Conservation (phyloP, 2,329 filamentous ascomycete species). For the Metarhizium guizhouense region DNA sequence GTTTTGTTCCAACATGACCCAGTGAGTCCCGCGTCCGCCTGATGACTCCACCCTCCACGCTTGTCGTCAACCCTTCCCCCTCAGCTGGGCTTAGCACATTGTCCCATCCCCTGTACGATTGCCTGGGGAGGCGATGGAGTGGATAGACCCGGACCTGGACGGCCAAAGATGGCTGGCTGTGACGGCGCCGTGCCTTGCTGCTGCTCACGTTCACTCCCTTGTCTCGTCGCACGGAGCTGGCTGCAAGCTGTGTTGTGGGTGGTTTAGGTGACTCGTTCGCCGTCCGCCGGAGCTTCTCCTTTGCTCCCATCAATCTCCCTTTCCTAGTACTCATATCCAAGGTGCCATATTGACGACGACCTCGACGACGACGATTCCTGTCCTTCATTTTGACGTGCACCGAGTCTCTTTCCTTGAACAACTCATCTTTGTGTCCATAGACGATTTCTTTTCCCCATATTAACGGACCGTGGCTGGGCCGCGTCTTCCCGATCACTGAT, state of each 20-base stretch:
- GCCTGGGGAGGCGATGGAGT: neutral
- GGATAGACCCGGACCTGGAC: neutral
- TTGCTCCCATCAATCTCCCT: slow-evolving; percentile 1
- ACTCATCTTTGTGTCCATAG: neutral
- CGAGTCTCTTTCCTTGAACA: neutral
- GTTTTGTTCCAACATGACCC: neutral
- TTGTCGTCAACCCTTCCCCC: neutral
- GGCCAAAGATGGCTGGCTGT: neutral
- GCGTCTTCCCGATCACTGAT: slow-evolving; percentile 2
- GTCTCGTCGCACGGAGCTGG: neutral
- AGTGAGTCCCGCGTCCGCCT: neutral
- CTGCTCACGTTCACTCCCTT: neutral
- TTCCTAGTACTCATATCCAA: neutral
- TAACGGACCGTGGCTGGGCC: slow-evolving; percentile 1
- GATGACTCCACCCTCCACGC: neutral
- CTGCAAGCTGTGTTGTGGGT: neutral
- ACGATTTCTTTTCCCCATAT: neutral
- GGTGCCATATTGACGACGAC: slow-evolving; percentile 4
- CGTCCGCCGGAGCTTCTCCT: slow-evolving; percentile 1
- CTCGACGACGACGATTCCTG: neutral
- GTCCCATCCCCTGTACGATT: neutral
- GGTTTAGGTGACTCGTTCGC: slow-evolving; percentile 4
- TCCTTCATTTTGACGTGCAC: neutral
- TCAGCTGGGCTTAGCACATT: slow-evolving; percentile 6
- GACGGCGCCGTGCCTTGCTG: neutral